Base-by-base conservation (phyloP, 2,329 filamentous ascomycete species). In the Meredithiella fracta region DNA sequence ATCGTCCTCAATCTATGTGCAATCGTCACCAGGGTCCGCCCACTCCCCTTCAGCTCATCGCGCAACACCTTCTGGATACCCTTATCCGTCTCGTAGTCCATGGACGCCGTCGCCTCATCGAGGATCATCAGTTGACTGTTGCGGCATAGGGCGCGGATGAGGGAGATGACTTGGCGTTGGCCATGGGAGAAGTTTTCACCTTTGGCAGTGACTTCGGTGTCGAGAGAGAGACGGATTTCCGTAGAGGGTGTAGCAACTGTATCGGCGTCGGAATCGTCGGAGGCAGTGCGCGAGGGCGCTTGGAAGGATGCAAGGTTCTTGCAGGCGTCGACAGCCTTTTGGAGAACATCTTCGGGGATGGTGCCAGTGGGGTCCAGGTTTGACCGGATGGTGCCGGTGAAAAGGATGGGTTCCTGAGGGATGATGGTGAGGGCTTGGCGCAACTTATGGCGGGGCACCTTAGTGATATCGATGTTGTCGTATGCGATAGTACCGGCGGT, bases 281-380 rank as follows among this genome's bases (percentile, higher is more conserved):
- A 51, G 53, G 1, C 60, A 54, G 1, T 60, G 53, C 15, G 62
- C 59, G n/a, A 64, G 58, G 58, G 64, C 63, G 47, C 63, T 47
- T 59, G 37, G 62, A 76, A 75, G 22, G 71, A 75, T 2, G 74
- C 75, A 1, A 60, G 37, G 2, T 22, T 47, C 34, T 59, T 60
- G 60, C 83, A 83, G 47, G 80, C 76, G 29, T 76, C 72, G 3
- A 87, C 70, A 0, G 80, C 82, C 59, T 74, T 76, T 29, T 74
- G 70, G 0, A 86, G 71, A 38, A 74, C 71, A 1, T 67, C 67
- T 53, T 77, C 73, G 0, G 73, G 69, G 66, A 68, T 53, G 62
- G 67, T 15, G 65, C 69, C 68, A 51, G 79, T 77, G 0, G 80
- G 75, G 64, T 84, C 79, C 11, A 84, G 69, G 61, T 83, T 73